These are phyloP conservation scores for Daldinia childiae DNA, from an alignment of 495 filamentous ascomycete genomes.

Conservation along the genomic window DNA sequence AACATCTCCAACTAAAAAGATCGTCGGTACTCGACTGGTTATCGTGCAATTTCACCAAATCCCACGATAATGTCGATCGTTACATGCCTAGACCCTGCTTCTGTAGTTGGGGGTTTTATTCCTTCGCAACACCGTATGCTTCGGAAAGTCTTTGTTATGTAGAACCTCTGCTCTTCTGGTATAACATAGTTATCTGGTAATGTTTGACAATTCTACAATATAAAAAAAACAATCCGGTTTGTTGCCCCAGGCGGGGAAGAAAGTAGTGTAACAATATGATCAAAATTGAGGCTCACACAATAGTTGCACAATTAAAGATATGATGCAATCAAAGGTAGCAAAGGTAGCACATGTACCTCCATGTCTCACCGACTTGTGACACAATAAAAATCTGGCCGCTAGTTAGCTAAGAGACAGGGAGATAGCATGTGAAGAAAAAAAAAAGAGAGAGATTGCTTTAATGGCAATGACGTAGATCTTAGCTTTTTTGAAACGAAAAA, in stretches of 20 bases:
- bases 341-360: conserved; percentile 1
- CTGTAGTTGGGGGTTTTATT: not conserved
- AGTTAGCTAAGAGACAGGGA: not conserved
- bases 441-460: conserved; percentile 21
- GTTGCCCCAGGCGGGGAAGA: not conserved
- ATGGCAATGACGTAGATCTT: conserved; percentile 34
- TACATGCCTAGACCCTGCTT: conserved; percentile 18
- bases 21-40: conserved; percentile 36
- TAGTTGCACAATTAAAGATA: conserved; percentile 6
- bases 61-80: conserved; percentile 36
- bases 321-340: conserved; percentile 7
- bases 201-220: not conserved
- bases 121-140: not conserved
- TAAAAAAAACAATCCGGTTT: not conserved
- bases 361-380: conserved; percentile 6
- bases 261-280: conserved; percentile 7
- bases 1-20: conserved; percentile 27
- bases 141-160: not conserved
- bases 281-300: conserved; percentile 25
- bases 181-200: not conserved
- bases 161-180: not conserved
- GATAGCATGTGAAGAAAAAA: conserved; percentile 17
- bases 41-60: conserved; percentile 32
- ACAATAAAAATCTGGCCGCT: not conserved
- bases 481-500: conserved; percentile 26